phyloP scores from a whole-genome alignment of 2,329 filamentous ascomycete genomes.

The Teratosphaeria destructans region DNA sequence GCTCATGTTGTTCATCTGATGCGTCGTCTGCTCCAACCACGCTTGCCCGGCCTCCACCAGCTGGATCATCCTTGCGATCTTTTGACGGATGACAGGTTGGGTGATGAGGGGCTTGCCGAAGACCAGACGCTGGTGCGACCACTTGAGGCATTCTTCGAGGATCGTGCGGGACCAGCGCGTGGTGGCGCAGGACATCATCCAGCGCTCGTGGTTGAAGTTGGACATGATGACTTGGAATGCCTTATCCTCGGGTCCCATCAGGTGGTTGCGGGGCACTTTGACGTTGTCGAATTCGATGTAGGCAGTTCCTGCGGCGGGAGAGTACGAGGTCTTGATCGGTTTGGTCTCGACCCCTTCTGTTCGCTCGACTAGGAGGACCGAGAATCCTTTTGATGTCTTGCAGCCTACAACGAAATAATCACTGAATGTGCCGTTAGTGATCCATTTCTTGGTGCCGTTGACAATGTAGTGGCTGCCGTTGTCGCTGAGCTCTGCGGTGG shows the following conservation, averaged over 20 bases:
- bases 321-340: constrained; percentile 73
- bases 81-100: constrained; percentile 71
- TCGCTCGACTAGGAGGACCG: constrained; percentile 64
- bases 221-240: constrained; percentile 74
- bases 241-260: constrained; percentile 74
- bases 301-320: constrained; percentile 64
- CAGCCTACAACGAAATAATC: constrained; percentile 76
- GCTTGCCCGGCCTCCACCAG: constrained; percentile 72
- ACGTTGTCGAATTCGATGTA: constrained; percentile 79
- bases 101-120: constrained; percentile 74
- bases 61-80: constrained; percentile 83
- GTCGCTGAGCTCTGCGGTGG: constrained; percentile 64
- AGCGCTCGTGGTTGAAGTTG: constrained; percentile 68
- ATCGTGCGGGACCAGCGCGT: constrained; percentile 57
- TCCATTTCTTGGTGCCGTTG: constrained; percentile 71
- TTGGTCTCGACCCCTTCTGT: constrained; percentile 66
- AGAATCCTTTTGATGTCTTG: constrained; percentile 67
- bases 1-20: constrained; percentile 79
- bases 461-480: constrained; percentile 64
- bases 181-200: constrained; percentile 40
- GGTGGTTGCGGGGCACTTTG: constrained; percentile 68
- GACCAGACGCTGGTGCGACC: constrained; percentile 76
- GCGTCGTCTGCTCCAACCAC: constrained; percentile 75
- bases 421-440: not conserved
- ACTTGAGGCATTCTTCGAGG: constrained; percentile 77